These are phyloP conservation scores for Schrenkiella parvula DNA, from an alignment of 345 rosid species.

Conservation along the genomic window DNA sequence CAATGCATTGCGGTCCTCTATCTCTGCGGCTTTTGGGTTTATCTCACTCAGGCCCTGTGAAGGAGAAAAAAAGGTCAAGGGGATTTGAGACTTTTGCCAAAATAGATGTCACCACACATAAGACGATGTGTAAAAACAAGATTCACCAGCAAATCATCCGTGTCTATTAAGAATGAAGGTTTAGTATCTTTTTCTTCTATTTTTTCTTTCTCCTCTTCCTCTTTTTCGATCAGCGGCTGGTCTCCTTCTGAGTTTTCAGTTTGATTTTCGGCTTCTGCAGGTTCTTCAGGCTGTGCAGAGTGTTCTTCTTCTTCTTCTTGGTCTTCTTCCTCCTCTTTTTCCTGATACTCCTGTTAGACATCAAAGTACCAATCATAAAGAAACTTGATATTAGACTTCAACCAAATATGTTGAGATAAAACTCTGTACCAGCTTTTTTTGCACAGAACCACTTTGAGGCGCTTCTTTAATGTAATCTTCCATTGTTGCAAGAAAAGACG, in stretches of 20 bases:
- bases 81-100: background rate
- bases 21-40: conserved; percentile 60
- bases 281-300: conserved; percentile 16
- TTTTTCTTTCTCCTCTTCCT: conserved; percentile 10
- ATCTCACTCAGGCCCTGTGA: conserved; percentile 70
- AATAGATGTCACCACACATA: conserved; percentile 39
- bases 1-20: conserved; percentile 80
- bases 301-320: background rate
- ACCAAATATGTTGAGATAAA: background rate
- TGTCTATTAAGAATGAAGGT: conserved; percentile 32
- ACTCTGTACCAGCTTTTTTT: conserved; percentile 70
- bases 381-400: background rate
- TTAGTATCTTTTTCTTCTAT: conserved; percentile 12
- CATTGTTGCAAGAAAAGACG: conserved; percentile 91
- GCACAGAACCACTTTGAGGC: conserved; percentile 54
- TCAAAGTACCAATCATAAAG: background rate
- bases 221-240: conserved; percentile 23
- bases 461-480: conserved; percentile 92
- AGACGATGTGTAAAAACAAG: conserved; percentile 40
- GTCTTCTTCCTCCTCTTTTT: conserved; percentile 20
- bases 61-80: background rate
- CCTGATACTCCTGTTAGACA: conserved; percentile 23
- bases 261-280: conserved; percentile 7
- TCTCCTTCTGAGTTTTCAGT: conserved; percentile 7
- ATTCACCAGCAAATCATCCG: conserved; percentile 43